phyloP scores from a whole-genome alignment of 2,329 filamentous ascomycete species.

The Phyllosticta ampelicida region DNA sequence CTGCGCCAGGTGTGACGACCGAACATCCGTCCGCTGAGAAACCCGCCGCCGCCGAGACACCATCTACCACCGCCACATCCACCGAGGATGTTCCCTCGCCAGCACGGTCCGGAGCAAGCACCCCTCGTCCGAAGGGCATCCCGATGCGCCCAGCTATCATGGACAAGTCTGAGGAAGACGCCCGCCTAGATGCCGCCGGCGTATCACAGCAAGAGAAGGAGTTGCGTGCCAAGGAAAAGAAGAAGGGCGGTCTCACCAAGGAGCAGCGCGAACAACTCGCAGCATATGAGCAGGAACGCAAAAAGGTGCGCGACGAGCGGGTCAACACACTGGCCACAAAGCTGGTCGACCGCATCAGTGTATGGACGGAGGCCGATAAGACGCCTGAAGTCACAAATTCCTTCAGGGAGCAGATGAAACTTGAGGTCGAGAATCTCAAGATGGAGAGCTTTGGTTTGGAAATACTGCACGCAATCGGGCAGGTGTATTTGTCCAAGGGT shows the following conservation, averaged over 20 bases:
- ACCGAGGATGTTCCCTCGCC: conserved; percentile 13
- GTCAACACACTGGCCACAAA: conserved; percentile 77
- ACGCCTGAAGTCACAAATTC: conserved; percentile 70
- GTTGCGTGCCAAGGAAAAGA: conserved; percentile 72
- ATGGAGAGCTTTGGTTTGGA: conserved; percentile 98
- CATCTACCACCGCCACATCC: conserved; percentile 6
- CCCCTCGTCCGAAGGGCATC: conserved; percentile 41
- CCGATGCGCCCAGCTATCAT: conserved; percentile 77
- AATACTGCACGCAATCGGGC: conserved; percentile 87
- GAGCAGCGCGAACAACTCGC: conserved; percentile 89
- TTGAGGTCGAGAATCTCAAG: conserved; percentile 96
- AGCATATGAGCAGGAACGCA: conserved; percentile 79
- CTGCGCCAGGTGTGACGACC: neutral
- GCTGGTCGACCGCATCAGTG: conserved; percentile 75
- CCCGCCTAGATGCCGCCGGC: conserved; percentile 51
- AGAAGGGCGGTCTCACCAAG: conserved; percentile 75
- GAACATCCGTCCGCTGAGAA: neutral
- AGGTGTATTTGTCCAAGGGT: conserved; percentile 81
- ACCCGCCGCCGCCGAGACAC: neutral
- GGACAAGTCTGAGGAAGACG: conserved; percentile 74
- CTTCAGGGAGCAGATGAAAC: conserved; percentile 86
- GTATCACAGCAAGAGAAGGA: conserved; percentile 65
- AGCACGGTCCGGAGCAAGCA: conserved; percentile 33
- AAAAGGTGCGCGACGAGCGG: conserved; percentile 74
- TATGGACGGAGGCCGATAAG: conserved; percentile 98